Percentiles rank a stretch among this genome's conserved stretches.
phyloP scores from a whole-genome alignment of 2,329 filamentous ascomycete species.

The Cercospora sp. region DNA sequence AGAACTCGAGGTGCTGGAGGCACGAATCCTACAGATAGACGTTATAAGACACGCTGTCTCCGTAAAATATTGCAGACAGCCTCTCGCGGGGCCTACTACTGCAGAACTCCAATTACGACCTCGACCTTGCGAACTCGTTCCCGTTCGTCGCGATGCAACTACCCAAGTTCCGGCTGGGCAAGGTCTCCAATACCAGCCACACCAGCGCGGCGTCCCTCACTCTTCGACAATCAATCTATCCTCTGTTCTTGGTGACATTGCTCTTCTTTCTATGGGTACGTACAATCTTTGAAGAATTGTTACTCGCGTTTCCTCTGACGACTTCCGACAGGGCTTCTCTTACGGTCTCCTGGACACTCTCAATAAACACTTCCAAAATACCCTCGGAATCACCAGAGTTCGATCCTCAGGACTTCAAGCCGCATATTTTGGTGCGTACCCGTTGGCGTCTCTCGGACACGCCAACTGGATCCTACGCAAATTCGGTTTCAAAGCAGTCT shows the following conservation, averaged over 20 bases:
- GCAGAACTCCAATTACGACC: background rate
- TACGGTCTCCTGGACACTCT: background rate
- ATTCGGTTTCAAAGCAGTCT: background rate
- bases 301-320: background rate
- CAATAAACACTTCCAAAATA: background rate
- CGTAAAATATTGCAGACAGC: background rate
- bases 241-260: background rate
- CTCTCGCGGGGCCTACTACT: background rate
- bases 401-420: background rate
- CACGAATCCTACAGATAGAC: background rate
- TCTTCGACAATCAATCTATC: background rate
- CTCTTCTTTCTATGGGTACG: background rate
- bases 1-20: background rate
- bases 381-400: background rate
- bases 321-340: background rate
- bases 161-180: background rate
- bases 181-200: background rate
- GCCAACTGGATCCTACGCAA: background rate
- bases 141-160: background rate
- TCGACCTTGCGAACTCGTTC: background rate
- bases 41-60: background rate
- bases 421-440: background rate
- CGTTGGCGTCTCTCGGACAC: background rate
- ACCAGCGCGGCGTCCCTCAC: background rate
- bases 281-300: background rate